Base-by-base conservation (phyloP, 352 stramenopile genomes). In the Globisporangium heterothallicum region DNA sequence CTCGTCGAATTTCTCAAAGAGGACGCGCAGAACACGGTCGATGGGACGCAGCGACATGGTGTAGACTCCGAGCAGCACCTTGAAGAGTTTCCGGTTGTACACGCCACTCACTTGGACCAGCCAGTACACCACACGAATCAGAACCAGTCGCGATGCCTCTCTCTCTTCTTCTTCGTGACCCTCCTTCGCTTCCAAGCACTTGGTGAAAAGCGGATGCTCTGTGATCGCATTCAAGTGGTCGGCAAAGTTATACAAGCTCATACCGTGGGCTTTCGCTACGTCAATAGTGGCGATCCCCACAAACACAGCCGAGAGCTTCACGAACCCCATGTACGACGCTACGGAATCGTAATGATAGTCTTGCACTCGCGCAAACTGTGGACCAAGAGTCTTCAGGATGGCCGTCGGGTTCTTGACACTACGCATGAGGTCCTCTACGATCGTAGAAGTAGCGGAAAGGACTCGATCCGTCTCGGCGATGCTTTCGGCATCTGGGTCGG, bases 1-100 rank as follows among this genome's bases (percentile, higher is more conserved):
- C 2, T 61, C 53, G 29, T 86, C 77, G 40, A 89, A 85, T 0
- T 72, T 62, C n/a, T 84, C 58, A 4, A 89, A 67, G 22, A 89
- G 26, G 1, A 69, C 54, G 13, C 81, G 73, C 21, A 92, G 35
- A 24, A 70, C 49, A 10, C 79, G 67, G 57, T 94, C 84, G 8
- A 78, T 62, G 0, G 60, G 41, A 22, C 73, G 84, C 0, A 92
- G 58, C 30, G 81, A 88, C 64, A 90, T 85, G 13, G 63, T 71
- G 60, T 94, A 94, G 5, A 66, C 49, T 19, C 61, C 66, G 6
- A 94, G 70, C 24, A 94, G 53, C 18, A 68, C 59, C 54, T 84
- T 63, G 49, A 88, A 84, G 24, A 91, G 54, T 35, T 64, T 56
- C 8, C 69, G 65, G 21, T 62, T 60, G 43, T 86, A 86, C n/a